Evolutionary conservation across 306 rosid genomes (phyloP).

Genomic region (Comarum palustre): DNA sequence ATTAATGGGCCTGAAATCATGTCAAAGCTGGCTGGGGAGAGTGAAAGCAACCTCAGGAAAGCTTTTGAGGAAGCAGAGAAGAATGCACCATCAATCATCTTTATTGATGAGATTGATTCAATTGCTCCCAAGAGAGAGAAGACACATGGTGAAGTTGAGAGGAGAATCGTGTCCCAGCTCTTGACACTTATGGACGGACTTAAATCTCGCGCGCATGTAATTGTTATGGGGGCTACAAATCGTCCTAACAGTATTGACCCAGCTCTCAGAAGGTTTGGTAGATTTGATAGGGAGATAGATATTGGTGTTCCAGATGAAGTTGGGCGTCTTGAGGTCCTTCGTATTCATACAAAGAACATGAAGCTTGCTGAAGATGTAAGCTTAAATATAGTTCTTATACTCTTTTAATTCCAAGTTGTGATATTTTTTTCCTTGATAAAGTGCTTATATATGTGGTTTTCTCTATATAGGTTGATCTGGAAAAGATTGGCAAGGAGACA

Average conservation of each 20-base stretch:
- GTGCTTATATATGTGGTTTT: constrained; percentile 8
- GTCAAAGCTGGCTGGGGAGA: constrained; percentile 96
- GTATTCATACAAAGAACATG: constrained; percentile 96
- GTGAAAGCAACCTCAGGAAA: constrained; percentile 94
- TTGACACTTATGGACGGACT: constrained; percentile 97
- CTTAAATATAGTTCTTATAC: background rate
- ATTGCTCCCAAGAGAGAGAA: constrained; percentile 97
- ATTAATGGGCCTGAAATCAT: constrained; percentile 95
- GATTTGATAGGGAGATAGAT: constrained; percentile 95
- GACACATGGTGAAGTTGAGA: constrained; percentile 98
- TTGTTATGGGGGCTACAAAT: constrained; percentile 96
- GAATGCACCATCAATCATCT: constrained; percentile 97
- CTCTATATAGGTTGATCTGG: constrained; percentile 74
- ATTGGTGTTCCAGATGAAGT: constrained; percentile 94
- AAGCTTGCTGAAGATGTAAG: constrained; percentile 90
- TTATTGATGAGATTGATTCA: constrained; percentile 92
- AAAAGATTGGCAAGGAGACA: constrained; percentile 80
- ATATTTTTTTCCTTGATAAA: constrained; percentile 5
- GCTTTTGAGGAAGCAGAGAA: constrained; percentile 99
- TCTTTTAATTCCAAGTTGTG: background rate
- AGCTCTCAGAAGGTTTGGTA: constrained; percentile 96
- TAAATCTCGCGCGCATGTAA: constrained; percentile 88
- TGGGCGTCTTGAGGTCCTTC: constrained; percentile 96
- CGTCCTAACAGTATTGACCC: constrained; percentile 97
- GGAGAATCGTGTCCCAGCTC: constrained; percentile 95